Evolutionary conservation across 768 basidiomycete species (phyloP), one percentile per base, ranked within the genome.

Genomic region (Flagelloscypha sp.): DNA sequence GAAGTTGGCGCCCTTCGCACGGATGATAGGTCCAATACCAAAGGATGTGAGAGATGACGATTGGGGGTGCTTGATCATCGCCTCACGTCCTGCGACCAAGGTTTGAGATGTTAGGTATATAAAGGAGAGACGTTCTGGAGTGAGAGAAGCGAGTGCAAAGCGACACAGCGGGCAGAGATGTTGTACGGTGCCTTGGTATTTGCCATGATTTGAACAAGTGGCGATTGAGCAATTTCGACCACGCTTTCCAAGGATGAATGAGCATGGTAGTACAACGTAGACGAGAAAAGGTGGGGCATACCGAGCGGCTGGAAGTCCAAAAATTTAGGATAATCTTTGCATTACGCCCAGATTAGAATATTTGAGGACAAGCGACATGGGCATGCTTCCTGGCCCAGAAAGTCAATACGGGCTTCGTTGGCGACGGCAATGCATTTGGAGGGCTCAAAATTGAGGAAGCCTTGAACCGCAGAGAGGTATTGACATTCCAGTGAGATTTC

Each of bases 151-250:
- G 11, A 79, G 56, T 0, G 90, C 93, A 15, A 97, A 74, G 19
- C 59, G 10, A 94, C 88, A 5, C 89, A 89, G 0, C 90, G 92
- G 0, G 82, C 72, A 11, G 92, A 93, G 46, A 99, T 78, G 57
- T 95, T 97, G 66, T 98, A 99, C 0, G 95, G 95, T 1, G 94
- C 95, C 56, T 99, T 99, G 19, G 93, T 85, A 56, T 98, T 98
- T 40, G 78, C 74, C 35, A 98, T 75, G 43, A 97, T 70, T 48
- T 90, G 93, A 28, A 97, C 84, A 9, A 99, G 63, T 0, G 87
- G 79, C 0, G 90, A 90, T 41, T 92, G 84, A 5, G 90, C 87
- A 36, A 97, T 62, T 0, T 88, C 88, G 30, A 93, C 75, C 0
- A 95, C 95, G 18, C 30, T 90, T 95, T 50, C 5, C 8, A 21